Evolutionary conservation across 1,284 basidiomycete species (phyloP), one percentile per base, ranked within the genome.

Genomic region (Heterobasidion occidentale): DNA sequence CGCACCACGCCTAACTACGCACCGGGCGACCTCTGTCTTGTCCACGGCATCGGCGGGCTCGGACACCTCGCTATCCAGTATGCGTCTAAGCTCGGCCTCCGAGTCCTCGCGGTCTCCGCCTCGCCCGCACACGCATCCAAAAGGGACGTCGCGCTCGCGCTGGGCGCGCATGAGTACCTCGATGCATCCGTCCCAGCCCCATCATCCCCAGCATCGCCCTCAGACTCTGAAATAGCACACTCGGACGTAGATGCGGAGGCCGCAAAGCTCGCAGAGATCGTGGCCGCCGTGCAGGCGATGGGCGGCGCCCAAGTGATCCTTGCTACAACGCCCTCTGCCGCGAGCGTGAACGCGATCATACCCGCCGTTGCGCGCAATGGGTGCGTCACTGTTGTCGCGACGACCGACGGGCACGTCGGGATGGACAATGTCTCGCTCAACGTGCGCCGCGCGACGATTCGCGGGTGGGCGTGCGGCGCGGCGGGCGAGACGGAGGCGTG

Each of bases 31-130:
- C 50, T 59, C 34, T 56, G 55, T 27, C 42, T 52, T 14, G 46
- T 57, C n/a, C 50, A 52, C 11, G 56, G 56, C 46, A 52, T 57
- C 36, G 56, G 67, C 0, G 69, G 69, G 14, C 61, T 71, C 9
- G 69, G 68, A 33, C 69, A 70, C 52, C 68, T 71, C 52, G 69
- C 64, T 7, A 54, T 71, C 54, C 69, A 71, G 54, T 69, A 65
- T 59, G 58, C 64, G 15, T 55, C 60, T 20, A 62, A 61, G 34
- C 66, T 71, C 63, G 69, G 69, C 45, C 67, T 63, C 61, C 61
- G 63, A 19, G 65, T 64, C 34, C 60, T 67, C 55, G 68, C 67
- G 49, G 56, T 56, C 15, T 63, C 20, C 55, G 58, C 36, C 46
- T 35, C n/a, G 6, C 45, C 62, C 8, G 55, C 59, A 2, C 54